A percentile compares a stretch with the other conserved stretches of the same genome.
These are phyloP conservation scores for Hydnomerulius pinastri DNA, from an alignment of 768 basidiomycete species.

Conservation along the genomic window DNA sequence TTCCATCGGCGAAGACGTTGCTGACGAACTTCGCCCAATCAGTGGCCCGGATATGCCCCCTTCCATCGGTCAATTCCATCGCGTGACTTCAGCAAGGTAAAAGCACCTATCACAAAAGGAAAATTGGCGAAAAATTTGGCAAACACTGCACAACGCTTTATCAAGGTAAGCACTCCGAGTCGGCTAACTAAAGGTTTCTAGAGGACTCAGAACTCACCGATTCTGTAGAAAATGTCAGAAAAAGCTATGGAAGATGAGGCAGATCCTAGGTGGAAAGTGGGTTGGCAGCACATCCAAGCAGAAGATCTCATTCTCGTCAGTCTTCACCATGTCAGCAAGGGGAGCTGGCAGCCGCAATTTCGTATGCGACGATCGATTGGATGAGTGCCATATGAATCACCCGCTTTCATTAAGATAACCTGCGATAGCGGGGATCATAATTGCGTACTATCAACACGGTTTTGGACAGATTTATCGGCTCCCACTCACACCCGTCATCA, in stretches of 20 bases:
- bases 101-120: constrained; percentile 67
- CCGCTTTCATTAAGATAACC: no score
- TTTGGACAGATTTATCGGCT: no score
- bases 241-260: constrained; percentile 55
- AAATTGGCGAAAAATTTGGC: constrained; percentile 73
- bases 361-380: constrained; percentile 37
- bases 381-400: no score
- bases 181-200: background rate
- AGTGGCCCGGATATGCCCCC: constrained; percentile 80
- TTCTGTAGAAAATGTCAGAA: constrained; percentile 48
- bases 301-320: constrained; percentile 72
- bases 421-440: no score
- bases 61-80: constrained; percentile 77
- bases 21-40: constrained; percentile 5
- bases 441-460: no score
- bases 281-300: constrained; percentile 52
- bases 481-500: no score
- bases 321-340: constrained; percentile 77
- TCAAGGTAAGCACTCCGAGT: constrained; percentile 46
- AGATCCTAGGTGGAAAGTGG: constrained; percentile 58
- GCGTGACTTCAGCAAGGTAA: constrained; percentile 71
- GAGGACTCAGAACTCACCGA: background rate
- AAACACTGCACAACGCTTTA: constrained; percentile 66
- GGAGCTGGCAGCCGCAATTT: constrained; percentile 76
- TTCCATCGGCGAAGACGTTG: background rate